Base-by-base conservation (phyloP, 202 grass and related monocot species). In the Musa balbisiana region DNA sequence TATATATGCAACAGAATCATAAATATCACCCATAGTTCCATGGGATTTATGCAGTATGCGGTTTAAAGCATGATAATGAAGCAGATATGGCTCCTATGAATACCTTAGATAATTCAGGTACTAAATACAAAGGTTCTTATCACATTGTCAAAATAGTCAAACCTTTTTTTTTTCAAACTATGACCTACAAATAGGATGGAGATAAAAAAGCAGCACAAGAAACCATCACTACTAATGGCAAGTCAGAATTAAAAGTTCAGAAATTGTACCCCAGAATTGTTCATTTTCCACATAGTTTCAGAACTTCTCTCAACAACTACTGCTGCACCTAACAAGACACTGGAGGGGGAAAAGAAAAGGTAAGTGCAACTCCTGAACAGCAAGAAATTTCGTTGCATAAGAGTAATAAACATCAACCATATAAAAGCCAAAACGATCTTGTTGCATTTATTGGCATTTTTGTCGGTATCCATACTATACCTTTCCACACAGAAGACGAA, bases 271-370 rank as follows among this genome's bases (percentile, higher is more conserved):
- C 89, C 85, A 25, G 81, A 79, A 24, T 91, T 91, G 74, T 88
- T 88, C 71, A 86, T 79, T 20, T 85, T 87, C 89, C 89, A 91
- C 22, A 88, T 70, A 64, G 82, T 79, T 69, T 85, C 56, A 59
- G 85, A 51, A 63, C 85, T 88, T 78, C 78, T 82, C 78, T 91
- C 85, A 79, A 85, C 78, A 88, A 83, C 78, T 82, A 77, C 65
- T 71, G 83, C 83, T 73, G 85, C 89, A 77, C 85, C 74, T 12
- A 91, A 58, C 66, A 91, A 59, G 50, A 79, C 75, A 83, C 89
- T 91, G 89, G 43, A 80, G 22, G 33, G 5, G 33, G 65, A 54
- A 13, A 79, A 11, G 77, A 79, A 52, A 21, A 21, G 12, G 25
- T 67, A 8, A 67, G 64, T 33, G 25, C 11, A 16, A 67, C 33